A percentile compares a stretch with the other conserved stretches of the same genome.
These are phyloP conservation scores for Penstemon barbatus DNA, from an alignment of 257 asterid genomes.

Conservation along the genomic window DNA sequence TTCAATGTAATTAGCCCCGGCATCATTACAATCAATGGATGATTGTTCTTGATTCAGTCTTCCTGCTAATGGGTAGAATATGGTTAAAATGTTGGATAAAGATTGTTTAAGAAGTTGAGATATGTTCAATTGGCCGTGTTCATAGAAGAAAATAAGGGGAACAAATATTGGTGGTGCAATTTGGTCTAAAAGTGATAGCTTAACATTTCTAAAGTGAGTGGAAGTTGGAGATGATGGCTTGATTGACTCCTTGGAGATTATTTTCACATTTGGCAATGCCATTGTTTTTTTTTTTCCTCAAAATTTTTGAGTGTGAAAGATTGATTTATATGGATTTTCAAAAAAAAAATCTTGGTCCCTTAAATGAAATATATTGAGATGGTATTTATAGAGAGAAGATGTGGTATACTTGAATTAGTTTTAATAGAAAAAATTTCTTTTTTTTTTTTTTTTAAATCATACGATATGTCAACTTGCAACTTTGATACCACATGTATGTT, in stretches of 20 bases:
- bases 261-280: neutral
- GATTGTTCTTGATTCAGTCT: slow-evolving; percentile 15
- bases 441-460: too few relatives aligned
- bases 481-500: too few relatives aligned
- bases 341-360: too few relatives aligned
- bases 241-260: slow-evolving; percentile 35
- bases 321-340: too few relatives aligned
- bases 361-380: too few relatives aligned
- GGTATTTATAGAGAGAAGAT: too few relatives aligned
- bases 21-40: slow-evolving; percentile 30
- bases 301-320: too few relatives aligned
- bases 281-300: too few relatives aligned
- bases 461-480: too few relatives aligned
- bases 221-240: slow-evolving; percentile 52
- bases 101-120: slow-evolving; percentile 28
- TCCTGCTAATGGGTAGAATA: slow-evolving; percentile 44
- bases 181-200: slow-evolving; percentile 44
- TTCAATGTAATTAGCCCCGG: slow-evolving; percentile 31
- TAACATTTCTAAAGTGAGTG: slow-evolving; percentile 26
- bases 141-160: slow-evolving; percentile 41
- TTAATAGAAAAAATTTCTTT: too few relatives aligned
- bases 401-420: too few relatives aligned
- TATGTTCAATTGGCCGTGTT: slow-evolving; percentile 12
- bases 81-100: slow-evolving; percentile 25
- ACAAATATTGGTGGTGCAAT: slow-evolving; percentile 32